Base-by-base conservation (phyloP, 257 asterid species). In the Gynochthodes officinalis region DNA sequence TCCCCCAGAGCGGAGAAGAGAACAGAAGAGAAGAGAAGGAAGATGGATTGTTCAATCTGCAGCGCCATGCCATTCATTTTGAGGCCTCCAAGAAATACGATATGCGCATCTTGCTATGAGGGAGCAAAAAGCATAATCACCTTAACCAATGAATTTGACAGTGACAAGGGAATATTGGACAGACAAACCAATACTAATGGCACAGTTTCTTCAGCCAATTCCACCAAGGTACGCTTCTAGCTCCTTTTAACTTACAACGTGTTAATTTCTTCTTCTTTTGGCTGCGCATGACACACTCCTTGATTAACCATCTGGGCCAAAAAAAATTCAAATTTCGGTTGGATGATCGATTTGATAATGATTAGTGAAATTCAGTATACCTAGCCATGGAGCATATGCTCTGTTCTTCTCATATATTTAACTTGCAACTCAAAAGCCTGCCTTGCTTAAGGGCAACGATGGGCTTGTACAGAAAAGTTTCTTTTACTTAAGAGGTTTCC, bases 31-130 rank as follows among this genome's bases (percentile, higher is more conserved):
- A 2, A 18, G 15, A 39, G 13, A 15, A 55, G 28, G 61, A 50
- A 59, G 16, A 93, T 93, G 97, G 98, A 93, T 73, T 93, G 98
- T 67, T 90, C 93, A 2, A 93, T 93, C 76, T 90, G 97, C 84
- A 90, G 94, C 64, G 82, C 92, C 28, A 74, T 93, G 92, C 97
- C 96, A 2, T 88, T 85, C 65, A 84, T 93, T 69, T 79, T 89
- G 46, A 80, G 98, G 86, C 96, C 97, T 28, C 98, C 96, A 19
- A 88, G 98, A 70, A 89, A 89, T 33, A 88, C 94, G 15, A 89
- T 93, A 48, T 93, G 98, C 4, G 89, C 80, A 39, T 88, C 98
- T 43, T 93, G 98, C 77, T 91, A 91, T 19, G 97, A 93, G 64
- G 96, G 96, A 80, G 98, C 96, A 4, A 86, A 90, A 77, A 85